Conservation (phyloP, 2,329 filamentous ascomycete species). For the Alternaria angustiovoidea region DNA sequence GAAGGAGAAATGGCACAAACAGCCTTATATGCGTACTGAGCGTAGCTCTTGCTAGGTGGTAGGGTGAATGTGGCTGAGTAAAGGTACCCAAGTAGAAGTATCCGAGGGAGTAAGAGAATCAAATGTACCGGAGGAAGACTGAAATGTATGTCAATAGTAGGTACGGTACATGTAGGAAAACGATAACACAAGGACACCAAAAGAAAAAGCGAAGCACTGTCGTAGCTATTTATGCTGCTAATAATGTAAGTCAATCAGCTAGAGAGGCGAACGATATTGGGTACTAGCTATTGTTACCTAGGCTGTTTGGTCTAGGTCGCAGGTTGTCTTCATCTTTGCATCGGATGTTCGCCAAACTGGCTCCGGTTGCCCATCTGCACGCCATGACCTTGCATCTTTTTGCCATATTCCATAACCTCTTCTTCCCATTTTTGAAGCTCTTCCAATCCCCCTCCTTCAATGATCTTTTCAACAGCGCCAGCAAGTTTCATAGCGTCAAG, state of each 20-base stretch:
- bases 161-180: not conserved
- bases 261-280: not conserved
- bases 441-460: conserved; percentile 43
- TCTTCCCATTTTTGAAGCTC: conserved; percentile 44
- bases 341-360: conserved; percentile 23
- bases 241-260: not conserved
- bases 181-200: not conserved
- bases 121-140: not conserved
- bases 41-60: not conserved
- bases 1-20: too few species aligned
- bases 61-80: not conserved
- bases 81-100: not conserved
- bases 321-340: conserved; percentile 6
- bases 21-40: not conserved
- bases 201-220: not conserved
- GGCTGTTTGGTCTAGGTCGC: not conserved
- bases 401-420: conserved; percentile 23
- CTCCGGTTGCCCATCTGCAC: conserved; percentile 24
- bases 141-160: not conserved
- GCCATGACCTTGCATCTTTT: conserved; percentile 20
- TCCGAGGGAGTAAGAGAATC: not conserved
- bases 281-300: not conserved
- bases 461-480: conserved; percentile 36
- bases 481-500: conserved; percentile 51
- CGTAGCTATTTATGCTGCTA: too few species aligned